Base-by-base conservation (phyloP, 2,329 filamentous ascomycete species). In the Colletotrichum camelliae region DNA sequence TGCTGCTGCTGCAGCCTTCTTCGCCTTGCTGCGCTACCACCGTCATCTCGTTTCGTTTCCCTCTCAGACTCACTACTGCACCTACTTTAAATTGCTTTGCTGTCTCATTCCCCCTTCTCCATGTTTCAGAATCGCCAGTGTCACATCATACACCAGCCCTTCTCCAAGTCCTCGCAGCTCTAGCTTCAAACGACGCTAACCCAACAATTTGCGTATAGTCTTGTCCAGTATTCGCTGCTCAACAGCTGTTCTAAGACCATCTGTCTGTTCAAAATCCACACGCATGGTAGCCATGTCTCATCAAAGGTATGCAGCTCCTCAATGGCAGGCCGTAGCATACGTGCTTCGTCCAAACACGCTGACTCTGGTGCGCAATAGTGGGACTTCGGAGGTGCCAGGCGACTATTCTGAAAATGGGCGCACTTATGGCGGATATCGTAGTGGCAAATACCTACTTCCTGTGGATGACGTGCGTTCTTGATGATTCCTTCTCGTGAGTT, bases 371-470 rank as follows among this genome's bases (percentile, higher is more conserved):
- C 58, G 35, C 33, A 39, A 48, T 24, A 74, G 74, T 64, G 74
- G 69, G 48, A 74, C 21, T 70, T 55, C 62, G 18, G 62, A 71
- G 12, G 52, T 27, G 55, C 13, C 52, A 66, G 52, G 75, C 33
- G 77, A 91, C 79, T 89, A 90, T 77, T 76, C 80, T 80, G 93
- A 94, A 82, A 93, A 96, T 84, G 93, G 91, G 24, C 90, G 94
- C 70, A 87, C 88, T 77, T 96, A 95, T 82, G 93, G 94, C 81
- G 90, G 89, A 29, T 95, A 89, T 83, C 89, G 90, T 77, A 90
- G 87, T 79, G 93, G 93, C 70, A 91, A 93, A 79, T 96, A 96
- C 83, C 88, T 95, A 85, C 91, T 94, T 77, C 95, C 95, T 27
- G 94, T 94, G 83, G 95, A 97, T 83, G 91, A 94, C 85, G 93